Base-by-base conservation (phyloP, 2,329 filamentous ascomycete species). In the Bipolaris oryzae region DNA sequence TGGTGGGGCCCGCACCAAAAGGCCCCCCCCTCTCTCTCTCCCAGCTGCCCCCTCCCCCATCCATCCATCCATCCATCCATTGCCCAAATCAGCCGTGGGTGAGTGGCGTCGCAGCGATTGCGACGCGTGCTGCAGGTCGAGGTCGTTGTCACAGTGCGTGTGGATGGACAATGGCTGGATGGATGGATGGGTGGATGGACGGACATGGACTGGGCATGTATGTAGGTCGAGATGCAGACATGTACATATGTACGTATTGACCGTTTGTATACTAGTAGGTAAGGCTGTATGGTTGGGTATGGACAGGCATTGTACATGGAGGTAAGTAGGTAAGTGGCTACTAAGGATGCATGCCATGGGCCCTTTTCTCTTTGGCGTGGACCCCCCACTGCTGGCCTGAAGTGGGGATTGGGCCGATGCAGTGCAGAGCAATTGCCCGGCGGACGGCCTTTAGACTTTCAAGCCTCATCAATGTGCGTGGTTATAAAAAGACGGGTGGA, bases 361-460 rank as follows among this genome's bases (percentile, higher is more conserved):
- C 25, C 25, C 25, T 28, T 25, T 25, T 7, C 7, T 6, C 7
- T 25, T 28, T 28, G 25, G 25, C 25, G 25, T 28, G 25, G 25
- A 28, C 25, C 44, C 45, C 38, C 42, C 25, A 44, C 58, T 38
- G 50, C 55, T 53, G 55, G 59, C 72, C 68, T 57, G 54, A 74
- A 70, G 39, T 53, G 69, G 73, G 72, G 42, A 60, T 59, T 68
- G 57, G 56, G 42, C 73, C 73, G 73, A 73, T 64, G 72, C 72
- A 70, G 58, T 66, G 66, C 62, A 54, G 57, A 61, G 61, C 57
- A 62, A 64, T 61, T 62, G 64, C 58, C 67, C 63, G 57, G 60
- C 61, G 53, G 62, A 65, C 56, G 51, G 54, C 37, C 63, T 60
- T 66, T 62, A 53, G 55, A 58, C 57, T 61, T 60, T 70, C 62